Evolutionary conservation across 768 basidiomycete species (phyloP), one percentile per base, ranked within the genome.

Genomic region (Amanita pseudoporphyria): DNA sequence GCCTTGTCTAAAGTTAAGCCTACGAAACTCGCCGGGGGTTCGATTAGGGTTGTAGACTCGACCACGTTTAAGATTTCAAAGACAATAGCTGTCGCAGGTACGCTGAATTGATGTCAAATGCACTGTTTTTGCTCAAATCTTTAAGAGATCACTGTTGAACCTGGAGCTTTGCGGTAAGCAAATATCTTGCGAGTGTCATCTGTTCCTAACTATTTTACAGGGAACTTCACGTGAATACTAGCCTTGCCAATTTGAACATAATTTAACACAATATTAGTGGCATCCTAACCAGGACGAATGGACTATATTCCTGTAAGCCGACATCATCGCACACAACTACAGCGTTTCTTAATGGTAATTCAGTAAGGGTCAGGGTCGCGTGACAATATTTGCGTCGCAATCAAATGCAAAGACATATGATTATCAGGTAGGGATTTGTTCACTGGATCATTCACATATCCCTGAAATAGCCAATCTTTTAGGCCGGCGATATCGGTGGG

Each of bases 211-310:
- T 49, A 30, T 6, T 45, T 32, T 22, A 38, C 55, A 75, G 78
- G 51, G 80, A 79, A 56, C 68, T 81, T 52, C 79, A 82, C 61
- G 77, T 77, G 60, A 55, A 71, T 58, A 22, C 14, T 16, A 16
- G 6, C 13, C 4, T 12, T 10, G 9, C 21, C 14, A 9, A 18
- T 39, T 14, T 1, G 10, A 28, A 16, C 18, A 31, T 3, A 14
- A 43, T 13, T 33, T 33, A 28, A 49, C 57, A 14, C 53, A 9
- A 30, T 53, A 31, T 49, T 50, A 82, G 81, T 84, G 83, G 83
- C 83, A 84, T 54, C 82, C 83, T 6, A 78, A 76, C 9, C 68
- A 79, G 56, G 78, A 81, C 52, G 81, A 82, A 63, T 83, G 81
- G 81, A 70, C 64, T 43, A 78, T 71, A 60, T 78, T 71, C 72